These are phyloP conservation scores for Termitomyces sp. DNA, from an alignment of 768 basidiomycete species.

Conservation along the genomic window DNA sequence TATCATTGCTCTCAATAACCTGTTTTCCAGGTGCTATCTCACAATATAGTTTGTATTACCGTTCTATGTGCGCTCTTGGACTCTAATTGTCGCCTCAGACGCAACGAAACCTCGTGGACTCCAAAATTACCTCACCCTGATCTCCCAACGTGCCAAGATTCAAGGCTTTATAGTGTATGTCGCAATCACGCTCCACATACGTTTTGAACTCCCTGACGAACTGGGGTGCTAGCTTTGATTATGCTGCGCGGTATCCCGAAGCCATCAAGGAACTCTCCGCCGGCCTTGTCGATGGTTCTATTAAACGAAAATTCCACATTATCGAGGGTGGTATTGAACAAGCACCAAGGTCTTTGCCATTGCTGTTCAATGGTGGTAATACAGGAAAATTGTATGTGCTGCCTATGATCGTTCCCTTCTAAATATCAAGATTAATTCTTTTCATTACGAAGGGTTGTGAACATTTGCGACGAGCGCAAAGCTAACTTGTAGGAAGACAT, in stretches of 20 bases:
- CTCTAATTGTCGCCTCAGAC: constrained; percentile 35
- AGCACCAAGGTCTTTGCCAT: constrained; percentile 63
- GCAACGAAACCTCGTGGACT: constrained; percentile 60
- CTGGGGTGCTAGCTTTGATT: constrained; percentile 60
- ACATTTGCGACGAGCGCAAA: constrained; percentile 44
- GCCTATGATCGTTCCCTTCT: background rate
- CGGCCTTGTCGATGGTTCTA: constrained; percentile 61
- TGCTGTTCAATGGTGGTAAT: constrained; percentile 76
- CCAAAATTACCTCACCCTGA: constrained; percentile 63
- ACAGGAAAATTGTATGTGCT: constrained; percentile 65
- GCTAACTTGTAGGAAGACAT: constrained; percentile 27
- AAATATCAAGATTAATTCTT: background rate
- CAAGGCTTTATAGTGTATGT: constrained; percentile 81
- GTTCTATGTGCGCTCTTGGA: background rate
- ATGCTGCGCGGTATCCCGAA: constrained; percentile 51
- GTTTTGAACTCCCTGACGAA: background rate
- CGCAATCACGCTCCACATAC: background rate
- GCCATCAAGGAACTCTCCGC: constrained; percentile 56
- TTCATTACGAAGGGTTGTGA: constrained; percentile 45
- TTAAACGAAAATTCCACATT: constrained; percentile 79
- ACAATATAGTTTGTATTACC: constrained; percentile 58
- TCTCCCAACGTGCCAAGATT: constrained; percentile 73
- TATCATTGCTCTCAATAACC: background rate
- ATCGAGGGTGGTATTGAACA: constrained; percentile 69
- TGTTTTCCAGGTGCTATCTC: constrained; percentile 69